Evolutionary conservation across 805 yeast genomes (phyloP).

Genomic region (Jamesozyma gamospora): DNA sequence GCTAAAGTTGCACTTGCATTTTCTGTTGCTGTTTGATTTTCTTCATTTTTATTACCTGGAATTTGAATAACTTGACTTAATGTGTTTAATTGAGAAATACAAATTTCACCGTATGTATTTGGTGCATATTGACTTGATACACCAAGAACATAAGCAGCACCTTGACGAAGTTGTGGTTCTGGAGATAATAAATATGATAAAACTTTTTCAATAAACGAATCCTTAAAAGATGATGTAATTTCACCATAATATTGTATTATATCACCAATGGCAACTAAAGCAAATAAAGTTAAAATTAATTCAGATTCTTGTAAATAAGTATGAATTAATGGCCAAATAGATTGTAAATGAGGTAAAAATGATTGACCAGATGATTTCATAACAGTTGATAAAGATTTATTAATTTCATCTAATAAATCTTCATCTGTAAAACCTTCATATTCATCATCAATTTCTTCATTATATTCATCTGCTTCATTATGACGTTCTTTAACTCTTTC

Average conservation of each 20-base stretch:
- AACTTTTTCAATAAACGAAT: slow-evolving; percentile 50
- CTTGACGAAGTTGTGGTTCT: slow-evolving; percentile 71
- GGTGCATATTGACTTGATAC: slow-evolving; percentile 80
- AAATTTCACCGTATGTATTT: slow-evolving; percentile 46
- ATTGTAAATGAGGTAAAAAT: slow-evolving; percentile 57
- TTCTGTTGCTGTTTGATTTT: slow-evolving; percentile 79
- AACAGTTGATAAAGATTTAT: slow-evolving; percentile 59
- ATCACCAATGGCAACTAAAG: slow-evolving; percentile 71
- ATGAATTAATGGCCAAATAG: slow-evolving; percentile 47
- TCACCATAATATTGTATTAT: slow-evolving; percentile 72
- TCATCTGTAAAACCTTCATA: slow-evolving; percentile 80
- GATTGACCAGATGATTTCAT: slow-evolving; percentile 51
- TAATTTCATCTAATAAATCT: slow-evolving; percentile 78
- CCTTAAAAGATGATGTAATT: slow-evolving; percentile 52
- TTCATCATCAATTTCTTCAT: slow-evolving; percentile 80
- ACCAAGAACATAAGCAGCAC: slow-evolving; percentile 78
- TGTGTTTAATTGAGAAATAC: slow-evolving; percentile 62
- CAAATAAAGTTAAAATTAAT: slow-evolving; percentile 62
- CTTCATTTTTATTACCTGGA: slow-evolving; percentile 81
- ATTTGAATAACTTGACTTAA: slow-evolving; percentile 61
- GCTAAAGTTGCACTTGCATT: slow-evolving; percentile 76
- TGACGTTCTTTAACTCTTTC: slow-evolving; percentile 66
- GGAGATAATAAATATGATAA: slow-evolving; percentile 59
- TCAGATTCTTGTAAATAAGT: slow-evolving; percentile 58
- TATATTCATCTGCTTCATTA: slow-evolving; percentile 71